A percentile compares a stretch with the other conserved stretches of the same genome.
Evolutionary conservation across 2,329 filamentous ascomycete species (phyloP).

Genomic region (Madurella mycetomatis): DNA sequence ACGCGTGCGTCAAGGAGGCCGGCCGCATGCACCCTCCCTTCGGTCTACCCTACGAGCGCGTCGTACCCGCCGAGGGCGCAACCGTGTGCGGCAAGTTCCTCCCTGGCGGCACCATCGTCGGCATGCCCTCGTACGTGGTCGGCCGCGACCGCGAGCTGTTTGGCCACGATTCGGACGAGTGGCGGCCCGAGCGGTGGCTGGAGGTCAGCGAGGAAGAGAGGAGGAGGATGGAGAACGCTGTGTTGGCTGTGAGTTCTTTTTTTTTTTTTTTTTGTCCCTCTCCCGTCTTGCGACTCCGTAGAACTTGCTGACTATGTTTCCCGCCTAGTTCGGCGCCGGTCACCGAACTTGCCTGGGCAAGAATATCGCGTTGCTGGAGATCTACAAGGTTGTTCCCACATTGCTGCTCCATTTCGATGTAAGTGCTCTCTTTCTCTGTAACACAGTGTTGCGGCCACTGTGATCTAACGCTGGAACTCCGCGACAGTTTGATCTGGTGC

Average conservation of each 20-base stretch:
- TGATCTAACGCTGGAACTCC: too few relatives aligned
- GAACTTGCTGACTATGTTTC: too few relatives aligned
- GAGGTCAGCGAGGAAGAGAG: conserved; percentile 3
- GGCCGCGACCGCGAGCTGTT: conserved; percentile 54
- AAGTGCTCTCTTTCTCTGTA: background rate
- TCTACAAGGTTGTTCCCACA: conserved; percentile 18
- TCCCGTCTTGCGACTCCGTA: too few relatives aligned
- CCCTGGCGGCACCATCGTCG: conserved; percentile 55
- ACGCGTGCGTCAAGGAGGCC: conserved; percentile 61
- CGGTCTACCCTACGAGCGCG: conserved; percentile 55
- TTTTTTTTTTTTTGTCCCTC: too few relatives aligned
- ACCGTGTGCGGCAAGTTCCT: conserved; percentile 48
- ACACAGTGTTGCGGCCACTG: too few relatives aligned
- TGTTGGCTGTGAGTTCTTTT: conserved; percentile 6
- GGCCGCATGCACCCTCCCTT: conserved; percentile 60
- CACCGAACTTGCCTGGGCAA: conserved; percentile 15
- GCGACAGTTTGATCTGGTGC: too few relatives aligned
- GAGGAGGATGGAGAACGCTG: conserved; percentile 9
- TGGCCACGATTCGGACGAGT: conserved; percentile 51
- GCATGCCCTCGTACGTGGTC: conserved; percentile 58
- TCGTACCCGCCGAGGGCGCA: conserved; percentile 52
- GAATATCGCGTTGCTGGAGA: conserved; percentile 17
- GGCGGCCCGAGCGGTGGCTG: conserved; percentile 53
- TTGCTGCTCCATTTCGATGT: conserved; percentile 13
- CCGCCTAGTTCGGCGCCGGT: conserved; percentile 16